Percentiles rank a stretch among this genome's conserved stretches.
phyloP scores from a whole-genome alignment of 345 rosid genomes.

The Syzygium jambos region DNA sequence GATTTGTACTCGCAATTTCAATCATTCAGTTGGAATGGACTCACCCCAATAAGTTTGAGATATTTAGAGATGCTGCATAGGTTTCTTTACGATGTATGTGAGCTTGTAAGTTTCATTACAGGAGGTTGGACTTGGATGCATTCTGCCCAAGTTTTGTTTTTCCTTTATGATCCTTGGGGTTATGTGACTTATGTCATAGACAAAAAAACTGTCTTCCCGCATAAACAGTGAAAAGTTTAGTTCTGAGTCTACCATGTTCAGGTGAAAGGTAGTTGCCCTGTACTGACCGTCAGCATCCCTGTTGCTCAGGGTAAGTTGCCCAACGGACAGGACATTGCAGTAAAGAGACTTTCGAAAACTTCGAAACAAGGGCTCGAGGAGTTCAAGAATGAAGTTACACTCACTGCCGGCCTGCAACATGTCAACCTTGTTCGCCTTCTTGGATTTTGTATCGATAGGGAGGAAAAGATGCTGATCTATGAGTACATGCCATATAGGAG shows the following conservation, averaged over 20 bases:
- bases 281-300: background rate
- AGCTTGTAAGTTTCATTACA: background rate
- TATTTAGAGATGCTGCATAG: background rate
- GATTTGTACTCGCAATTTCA: background rate
- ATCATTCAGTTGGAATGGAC: background rate
- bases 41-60: background rate
- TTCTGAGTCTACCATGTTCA: background rate
- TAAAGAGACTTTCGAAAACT: constrained; percentile 28
- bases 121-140: background rate
- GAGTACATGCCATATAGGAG: constrained; percentile 29
- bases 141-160: background rate
- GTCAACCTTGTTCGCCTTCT: constrained; percentile 23
- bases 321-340: constrained; percentile 29
- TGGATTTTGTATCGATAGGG: constrained; percentile 24
- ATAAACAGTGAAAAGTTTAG: background rate
- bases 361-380: constrained; percentile 31
- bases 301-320: constrained; percentile 14
- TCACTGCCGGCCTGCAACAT: constrained; percentile 35
- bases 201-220: background rate
- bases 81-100: background rate
- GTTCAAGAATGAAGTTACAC: constrained; percentile 24
- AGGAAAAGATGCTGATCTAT: constrained; percentile 33
- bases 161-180: background rate
- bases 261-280: background rate
- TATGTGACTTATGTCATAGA: background rate